Conservation (phyloP, 345 rosid genomes). For the Orychophragmus violaceus region DNA sequence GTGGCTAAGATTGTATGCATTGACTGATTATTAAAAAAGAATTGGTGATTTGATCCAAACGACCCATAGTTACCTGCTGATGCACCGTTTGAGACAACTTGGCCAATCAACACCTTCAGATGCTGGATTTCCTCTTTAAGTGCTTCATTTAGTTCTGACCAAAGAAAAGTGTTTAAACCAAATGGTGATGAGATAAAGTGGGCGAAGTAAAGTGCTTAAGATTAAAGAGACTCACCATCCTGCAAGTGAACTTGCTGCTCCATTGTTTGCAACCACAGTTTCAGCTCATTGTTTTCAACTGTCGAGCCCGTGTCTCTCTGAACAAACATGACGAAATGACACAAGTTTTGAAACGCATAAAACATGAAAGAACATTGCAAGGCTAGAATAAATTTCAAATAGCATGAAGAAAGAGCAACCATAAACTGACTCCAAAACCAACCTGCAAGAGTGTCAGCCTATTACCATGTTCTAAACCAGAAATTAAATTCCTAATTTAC, state of each 20-base stretch:
- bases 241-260: slow-evolving; percentile 88
- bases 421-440: slow-evolving; percentile 19
- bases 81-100: slow-evolving; percentile 52
- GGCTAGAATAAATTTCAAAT: neutral
- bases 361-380: neutral
- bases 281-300: slow-evolving; percentile 78
- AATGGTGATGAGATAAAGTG: neutral
- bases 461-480: too few species aligned
- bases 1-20: slow-evolving; percentile 65
- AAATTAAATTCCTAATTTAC: too few species aligned
- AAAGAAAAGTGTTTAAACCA: neutral
- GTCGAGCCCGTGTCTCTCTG: slow-evolving; percentile 84
- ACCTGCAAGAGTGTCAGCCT: slow-evolving; percentile 88
- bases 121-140: slow-evolving; percentile 94
- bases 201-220: neutral
- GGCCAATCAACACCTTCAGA: slow-evolving; percentile 76
- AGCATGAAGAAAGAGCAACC: neutral
- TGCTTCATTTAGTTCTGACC: slow-evolving; percentile 75
- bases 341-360: neutral
- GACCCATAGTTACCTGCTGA: slow-evolving; percentile 55
- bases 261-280: slow-evolving; percentile 80
- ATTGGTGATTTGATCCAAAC: slow-evolving; percentile 59
- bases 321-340: neutral
- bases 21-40: slow-evolving; percentile 54
- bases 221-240: slow-evolving; percentile 57